Percentiles rank a stretch among this genome's conserved stretches.
phyloP scores from a whole-genome alignment of 148 eudicot species.

The Drosera capensis region DNA sequence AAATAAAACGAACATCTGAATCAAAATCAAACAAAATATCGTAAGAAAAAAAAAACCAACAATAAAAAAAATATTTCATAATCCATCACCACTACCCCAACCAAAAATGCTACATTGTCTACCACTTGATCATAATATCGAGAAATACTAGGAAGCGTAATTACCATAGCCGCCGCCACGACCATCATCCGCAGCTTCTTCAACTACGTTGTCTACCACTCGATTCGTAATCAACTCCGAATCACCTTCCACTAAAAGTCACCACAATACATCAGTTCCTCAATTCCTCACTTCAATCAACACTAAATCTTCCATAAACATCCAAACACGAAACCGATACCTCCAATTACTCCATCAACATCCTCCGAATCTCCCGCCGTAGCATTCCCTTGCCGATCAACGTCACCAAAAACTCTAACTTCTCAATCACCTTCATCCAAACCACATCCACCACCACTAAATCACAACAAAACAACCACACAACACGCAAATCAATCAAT shows the following conservation, averaged over 20 bases:
- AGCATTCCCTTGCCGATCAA: background rate
- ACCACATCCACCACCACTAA: conserved; percentile 10
- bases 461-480: conserved; percentile 1
- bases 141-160: too few relatives aligned
- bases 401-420: conserved; percentile 3
- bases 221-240: conserved; percentile 1
- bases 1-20: too few relatives aligned
- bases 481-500: too few relatives aligned
- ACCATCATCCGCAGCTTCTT: background rate
- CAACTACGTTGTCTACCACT: conserved; percentile 4
- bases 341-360: conserved; percentile 13
- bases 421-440: conserved; percentile 5
- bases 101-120: too few relatives aligned
- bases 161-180: conserved; percentile 2
- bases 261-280: conserved; percentile 1
- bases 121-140: too few relatives aligned
- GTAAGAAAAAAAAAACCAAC: too few relatives aligned
- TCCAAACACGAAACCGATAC: background rate
- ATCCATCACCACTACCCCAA: too few relatives aligned
- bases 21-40: too few relatives aligned
- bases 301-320: background rate
- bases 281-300: background rate
- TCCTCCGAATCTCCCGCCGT: conserved; percentile 6
- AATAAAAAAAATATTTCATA: too few relatives aligned
- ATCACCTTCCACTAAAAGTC: conserved; percentile 3